Evolutionary conservation across 805 yeast genomes (phyloP).

Genomic region (Candida ponderosae): DNA sequence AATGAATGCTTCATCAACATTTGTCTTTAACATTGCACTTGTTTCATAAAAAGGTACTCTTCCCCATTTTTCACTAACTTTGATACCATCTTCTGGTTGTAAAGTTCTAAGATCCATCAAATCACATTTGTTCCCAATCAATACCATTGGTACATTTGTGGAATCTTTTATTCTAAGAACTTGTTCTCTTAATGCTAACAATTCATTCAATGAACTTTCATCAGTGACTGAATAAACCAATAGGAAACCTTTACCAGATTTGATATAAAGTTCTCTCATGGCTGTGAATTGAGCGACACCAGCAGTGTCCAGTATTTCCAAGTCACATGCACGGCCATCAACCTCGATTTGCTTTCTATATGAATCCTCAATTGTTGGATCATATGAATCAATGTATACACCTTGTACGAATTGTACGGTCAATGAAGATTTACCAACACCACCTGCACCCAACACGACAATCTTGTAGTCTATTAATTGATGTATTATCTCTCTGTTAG

Average conservation of each 20-base stretch:
- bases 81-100: slow-evolving; percentile 73
- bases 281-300: slow-evolving; percentile 95
- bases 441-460: slow-evolving; percentile 94
- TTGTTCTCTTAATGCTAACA: slow-evolving; percentile 74
- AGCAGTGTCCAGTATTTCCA: slow-evolving; percentile 88
- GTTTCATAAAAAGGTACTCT: slow-evolving; percentile 85
- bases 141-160: slow-evolving; percentile 74
- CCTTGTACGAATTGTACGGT: slow-evolving; percentile 92
- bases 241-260: slow-evolving; percentile 85
- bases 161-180: slow-evolving; percentile 77
- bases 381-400: slow-evolving; percentile 83
- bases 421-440: slow-evolving; percentile 92
- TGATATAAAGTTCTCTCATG: slow-evolving; percentile 83
- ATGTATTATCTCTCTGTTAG: neutral
- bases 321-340: slow-evolving; percentile 79
- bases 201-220: slow-evolving; percentile 66
- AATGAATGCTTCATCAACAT: slow-evolving; percentile 84
- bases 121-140: slow-evolving; percentile 90
- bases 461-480: slow-evolving; percentile 64
- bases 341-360: slow-evolving; percentile 83
- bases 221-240: slow-evolving; percentile 82
- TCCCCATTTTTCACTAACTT: slow-evolving; percentile 81
- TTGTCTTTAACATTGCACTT: slow-evolving; percentile 83
- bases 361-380: slow-evolving; percentile 96
- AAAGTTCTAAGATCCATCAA: slow-evolving; percentile 67